Percentiles rank a stretch among this genome's conserved stretches.
Conservation (phyloP, 495 filamentous ascomycete species). For the Penicillium waksmanii region DNA sequence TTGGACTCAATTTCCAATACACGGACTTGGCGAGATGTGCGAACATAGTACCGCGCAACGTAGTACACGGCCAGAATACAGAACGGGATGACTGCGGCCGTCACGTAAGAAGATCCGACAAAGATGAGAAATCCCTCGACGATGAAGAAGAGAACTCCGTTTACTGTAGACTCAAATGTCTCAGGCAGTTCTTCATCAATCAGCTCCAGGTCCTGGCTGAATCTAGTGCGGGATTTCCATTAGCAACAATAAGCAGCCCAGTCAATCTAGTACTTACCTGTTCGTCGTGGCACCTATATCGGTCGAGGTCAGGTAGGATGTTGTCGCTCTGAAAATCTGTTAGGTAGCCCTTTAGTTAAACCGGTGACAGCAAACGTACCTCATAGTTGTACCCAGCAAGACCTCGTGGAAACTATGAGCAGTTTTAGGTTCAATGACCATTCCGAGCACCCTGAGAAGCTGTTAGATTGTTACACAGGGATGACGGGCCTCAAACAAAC, state of each 20-base stretch:
- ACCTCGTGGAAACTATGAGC: constrained; percentile 26
- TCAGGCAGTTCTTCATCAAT: constrained; percentile 51
- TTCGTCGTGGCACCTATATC: constrained; percentile 30
- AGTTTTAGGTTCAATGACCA: constrained; percentile 26
- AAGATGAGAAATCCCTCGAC: constrained; percentile 26
- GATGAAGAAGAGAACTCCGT: constrained; percentile 16
- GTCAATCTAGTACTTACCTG: constrained; percentile 7
- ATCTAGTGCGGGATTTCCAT: constrained; percentile 10
- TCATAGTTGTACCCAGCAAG: constrained; percentile 25
- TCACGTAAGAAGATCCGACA: constrained; percentile 26
- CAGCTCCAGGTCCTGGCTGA: constrained; percentile 46
- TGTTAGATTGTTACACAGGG: background rate
- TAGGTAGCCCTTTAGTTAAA: background rate
- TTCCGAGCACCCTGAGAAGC: constrained; percentile 20
- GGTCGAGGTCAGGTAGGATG: constrained; percentile 27
- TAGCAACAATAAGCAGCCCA: background rate
- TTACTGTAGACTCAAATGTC: constrained; percentile 20
- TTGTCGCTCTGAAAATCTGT: constrained; percentile 20
- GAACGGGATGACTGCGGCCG: constrained; percentile 21
- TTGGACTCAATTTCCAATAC: constrained; percentile 60
- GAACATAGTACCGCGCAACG: constrained; percentile 35
- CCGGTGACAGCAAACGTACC: constrained; percentile 1
- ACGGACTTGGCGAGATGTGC: constrained; percentile 54
- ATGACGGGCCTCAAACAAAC: constrained; percentile 3
- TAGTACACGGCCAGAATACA: constrained; percentile 25